Conservation (phyloP, 768 basidiomycete genomes). For the Leccinum rimulosum region DNA sequence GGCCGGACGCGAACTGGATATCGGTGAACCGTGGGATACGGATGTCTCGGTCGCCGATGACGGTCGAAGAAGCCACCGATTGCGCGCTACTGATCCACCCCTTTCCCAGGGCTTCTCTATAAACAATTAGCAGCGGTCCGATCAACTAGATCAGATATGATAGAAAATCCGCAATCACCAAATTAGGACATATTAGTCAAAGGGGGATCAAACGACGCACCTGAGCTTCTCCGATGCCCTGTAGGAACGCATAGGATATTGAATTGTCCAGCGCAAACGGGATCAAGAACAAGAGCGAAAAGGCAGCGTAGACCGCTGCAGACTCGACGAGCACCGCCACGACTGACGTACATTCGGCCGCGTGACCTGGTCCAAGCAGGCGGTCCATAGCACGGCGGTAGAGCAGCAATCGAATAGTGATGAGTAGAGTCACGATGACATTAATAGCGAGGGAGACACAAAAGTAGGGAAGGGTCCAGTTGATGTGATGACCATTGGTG, state of each 20-base stretch:
- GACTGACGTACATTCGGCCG: slow-evolving; percentile 24
- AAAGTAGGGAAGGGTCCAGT: slow-evolving; percentile 30
- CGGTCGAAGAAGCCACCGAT: slow-evolving; percentile 1
- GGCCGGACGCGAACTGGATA: slow-evolving; percentile 23
- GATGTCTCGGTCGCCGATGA: slow-evolving; percentile 2
- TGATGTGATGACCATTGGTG: slow-evolving; percentile 13
- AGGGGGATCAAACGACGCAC: slow-evolving; percentile 13
- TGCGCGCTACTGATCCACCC: slow-evolving; percentile 32
- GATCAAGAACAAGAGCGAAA: slow-evolving; percentile 26
- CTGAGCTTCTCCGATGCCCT: slow-evolving; percentile 35
- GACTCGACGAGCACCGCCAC: slow-evolving; percentile 28
- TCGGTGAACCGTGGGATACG: slow-evolving; percentile 21
- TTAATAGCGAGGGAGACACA: slow-evolving; percentile 28
- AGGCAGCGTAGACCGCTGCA: slow-evolving; percentile 29
- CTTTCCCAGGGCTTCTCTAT: slow-evolving; percentile 37
- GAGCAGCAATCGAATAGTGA: slow-evolving; percentile 25
- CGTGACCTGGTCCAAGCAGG: slow-evolving; percentile 23
- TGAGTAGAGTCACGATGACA: slow-evolving; percentile 22
- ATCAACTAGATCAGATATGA: slow-evolving; percentile 27
- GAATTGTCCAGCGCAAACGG: slow-evolving; percentile 23
- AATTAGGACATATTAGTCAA: not conserved
- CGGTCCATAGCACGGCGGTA: slow-evolving; percentile 23
- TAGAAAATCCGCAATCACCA: not conserved
- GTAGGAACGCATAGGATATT: slow-evolving; percentile 34
- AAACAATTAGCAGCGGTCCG: slow-evolving; percentile 38